Base-by-base conservation (phyloP, 768 basidiomycete genomes). In the Gloeophyllum trabeum region DNA sequence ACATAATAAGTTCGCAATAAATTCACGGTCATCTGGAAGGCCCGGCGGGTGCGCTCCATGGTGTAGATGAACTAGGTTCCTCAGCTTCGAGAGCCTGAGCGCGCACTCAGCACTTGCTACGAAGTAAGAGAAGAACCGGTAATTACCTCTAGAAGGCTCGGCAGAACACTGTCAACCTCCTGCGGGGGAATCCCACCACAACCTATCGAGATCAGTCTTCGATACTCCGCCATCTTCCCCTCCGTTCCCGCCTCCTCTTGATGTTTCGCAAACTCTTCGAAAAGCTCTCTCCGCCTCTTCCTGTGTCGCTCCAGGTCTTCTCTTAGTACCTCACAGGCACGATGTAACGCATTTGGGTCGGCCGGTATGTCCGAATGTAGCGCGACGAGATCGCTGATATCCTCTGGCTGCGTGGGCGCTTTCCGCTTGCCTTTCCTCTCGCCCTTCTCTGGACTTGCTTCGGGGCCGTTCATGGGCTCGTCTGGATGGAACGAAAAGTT, bases 191-290 rank as follows among this genome's bases (percentile, higher is more conserved):
- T 73, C 0, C 88, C 85, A 19, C 90, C 90, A 62, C 89, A 94
- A 0, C 89, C 92, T 13, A 89, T 81, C 24, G 84, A 82, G 52
- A 99, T 92, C 40, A 99, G 60, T 47, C 81, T 70, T 51, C 92
- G 68, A 58, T 97, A 99, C 49, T 93, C 85, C 4, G 74, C 70
- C 79, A 98, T 93, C 47, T 81, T 71, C 30, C 86, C 88, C 23
- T 83, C 79, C 1, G 92, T 96, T 4, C 93, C 93, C 1, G 86
- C 81, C 60, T 93, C 89, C 16, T 88, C 83, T 57, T 92, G 86
- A 61, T 86, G 81, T 23, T 69, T 73, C 7, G 85, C 85, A 49
- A 88, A 68, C 44, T 77, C 75, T 39, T 83, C 80, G 50, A 96
- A 90, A 46, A 77, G 66, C 10, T 68, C 69, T 51, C 76, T 75